Percentiles rank a stretch among this genome's conserved stretches.
phyloP scores from a whole-genome alignment of 2,329 filamentous ascomycete species.

The Diaporthe australafricana region DNA sequence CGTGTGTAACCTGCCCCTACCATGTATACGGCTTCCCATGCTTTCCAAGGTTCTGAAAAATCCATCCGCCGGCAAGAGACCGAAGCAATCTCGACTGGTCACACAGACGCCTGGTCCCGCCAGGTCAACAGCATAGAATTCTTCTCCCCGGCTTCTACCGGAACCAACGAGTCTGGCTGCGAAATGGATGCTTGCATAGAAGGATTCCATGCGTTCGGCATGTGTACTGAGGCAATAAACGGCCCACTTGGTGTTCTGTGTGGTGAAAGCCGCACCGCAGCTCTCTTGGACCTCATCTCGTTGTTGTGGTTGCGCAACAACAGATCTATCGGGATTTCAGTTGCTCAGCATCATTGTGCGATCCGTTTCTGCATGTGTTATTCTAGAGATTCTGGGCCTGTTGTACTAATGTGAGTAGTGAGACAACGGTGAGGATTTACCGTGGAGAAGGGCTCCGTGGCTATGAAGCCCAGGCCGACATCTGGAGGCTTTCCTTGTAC shows the following conservation, averaged over 20 bases:
- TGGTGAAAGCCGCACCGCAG: not conserved
- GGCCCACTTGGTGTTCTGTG: not conserved
- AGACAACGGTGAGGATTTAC: not conserved
- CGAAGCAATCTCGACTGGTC: not conserved
- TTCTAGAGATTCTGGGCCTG: no score
- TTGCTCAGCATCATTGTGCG: not conserved
- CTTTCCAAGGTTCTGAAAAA: not conserved
- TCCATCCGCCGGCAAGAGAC: not conserved
- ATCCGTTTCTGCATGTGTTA: not conserved
- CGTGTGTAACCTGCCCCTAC: slow-evolving; percentile 3
- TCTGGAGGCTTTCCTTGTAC: no score
- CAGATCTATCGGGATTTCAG: not conserved
- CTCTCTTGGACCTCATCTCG: not conserved
- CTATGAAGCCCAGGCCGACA: no score
- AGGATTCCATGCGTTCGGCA: not conserved
- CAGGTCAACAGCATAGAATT: not conserved
- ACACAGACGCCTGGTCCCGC: not conserved
- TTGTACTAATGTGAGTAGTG: no score
- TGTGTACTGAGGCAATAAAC: not conserved
- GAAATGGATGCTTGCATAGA: not conserved
- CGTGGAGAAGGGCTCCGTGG: no score
- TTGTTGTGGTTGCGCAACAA: not conserved
- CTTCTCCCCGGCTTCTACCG: not conserved
- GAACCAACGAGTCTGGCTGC: not conserved
- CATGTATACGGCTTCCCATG: not conserved